Evolutionary conservation across 345 rosid species (phyloP), one percentile per base, ranked within the genome.

Genomic region (Combretum micranthum): DNA sequence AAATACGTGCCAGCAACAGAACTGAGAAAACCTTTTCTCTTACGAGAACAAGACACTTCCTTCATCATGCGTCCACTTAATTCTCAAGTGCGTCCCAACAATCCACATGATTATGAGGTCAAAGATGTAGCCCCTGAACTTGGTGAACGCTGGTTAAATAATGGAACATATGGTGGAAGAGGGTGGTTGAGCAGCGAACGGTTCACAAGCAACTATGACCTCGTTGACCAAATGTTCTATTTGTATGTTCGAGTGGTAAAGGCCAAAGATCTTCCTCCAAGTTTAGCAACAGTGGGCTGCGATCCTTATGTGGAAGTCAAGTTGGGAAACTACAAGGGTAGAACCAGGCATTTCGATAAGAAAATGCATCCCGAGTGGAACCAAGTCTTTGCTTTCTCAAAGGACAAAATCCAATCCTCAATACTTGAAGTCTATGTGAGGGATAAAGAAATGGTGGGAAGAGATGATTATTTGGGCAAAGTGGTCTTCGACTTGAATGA

Each of bases 231-330:
- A 64, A 84, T 78, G 87, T 79, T 55, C 64, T 82, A 91, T 64
- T 75, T 90, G 1, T 91, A 85, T 13, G 90, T 85, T 47, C 77
- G 87, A 19, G 90, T 86, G 2, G 87, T 81, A 21, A 83, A 78
- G 67, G 95, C 90, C n/a, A 87, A 77, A 75, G 86, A 85, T 25
- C 95, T 85, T 59, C 77, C 88, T 63, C 75, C 83, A 0, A 76
- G 85, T 55, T 43, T 80, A 49, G 50, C 88, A 46, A 79, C 92
- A 4, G 91, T 76, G 15, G 81, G 81, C 67, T 88, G 86, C 44
- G 92, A 86, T 71, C 98, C 96, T 22, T 91, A 88, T 58, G 96
- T 75, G 65, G 96, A 88, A 72, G 92, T 86, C 12, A 91, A 88
- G 79, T 69, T 91, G 10, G 98, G 96, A 9, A 91, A 88, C 83